Evolutionary conservation across 331 rosid genomes (phyloP).

Genomic region (Telfairia occidentalis): DNA sequence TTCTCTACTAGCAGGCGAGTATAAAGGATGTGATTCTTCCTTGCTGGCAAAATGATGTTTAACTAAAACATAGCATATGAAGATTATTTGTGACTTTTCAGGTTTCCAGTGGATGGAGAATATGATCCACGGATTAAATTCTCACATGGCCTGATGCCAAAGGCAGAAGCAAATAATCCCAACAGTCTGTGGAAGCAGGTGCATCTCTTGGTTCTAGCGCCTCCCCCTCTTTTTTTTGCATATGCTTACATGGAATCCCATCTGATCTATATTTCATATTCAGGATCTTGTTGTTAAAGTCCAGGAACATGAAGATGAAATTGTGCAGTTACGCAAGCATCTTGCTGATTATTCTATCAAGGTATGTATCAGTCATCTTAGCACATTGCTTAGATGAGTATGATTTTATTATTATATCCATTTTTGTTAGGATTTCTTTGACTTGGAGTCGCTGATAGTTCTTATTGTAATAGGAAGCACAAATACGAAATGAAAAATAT

Average conservation of each 20-base stretch:
- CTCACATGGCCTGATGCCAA: constrained; percentile 54
- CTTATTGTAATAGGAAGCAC: constrained; percentile 58
- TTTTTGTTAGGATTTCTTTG: not conserved
- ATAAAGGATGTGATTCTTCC: not conserved
- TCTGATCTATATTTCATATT: constrained; percentile 18
- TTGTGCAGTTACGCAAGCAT: constrained; percentile 63
- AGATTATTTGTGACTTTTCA: constrained; percentile 14
- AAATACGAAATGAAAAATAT: constrained; percentile 71
- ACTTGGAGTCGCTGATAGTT: not conserved
- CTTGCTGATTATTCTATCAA: constrained; percentile 80
- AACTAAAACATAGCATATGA: not conserved
- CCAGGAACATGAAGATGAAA: constrained; percentile 79
- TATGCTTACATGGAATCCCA: not conserved
- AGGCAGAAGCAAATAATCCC: constrained; percentile 43
- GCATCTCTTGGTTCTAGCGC: constrained; percentile 15
- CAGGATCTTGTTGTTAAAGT: constrained; percentile 58
- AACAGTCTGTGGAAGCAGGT: constrained; percentile 76
- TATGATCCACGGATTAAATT: constrained; percentile 37
- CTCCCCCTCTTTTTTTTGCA: not conserved
- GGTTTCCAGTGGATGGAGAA: constrained; percentile 53
- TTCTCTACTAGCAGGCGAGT: constrained; percentile 51
- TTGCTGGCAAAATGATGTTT: not conserved
- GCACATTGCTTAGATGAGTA: constrained; percentile 9
- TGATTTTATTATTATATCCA: not conserved
- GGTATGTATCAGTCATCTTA: constrained; percentile 30